Evolutionary conservation across 2,329 filamentous ascomycete species (phyloP).

Genomic region (Penicillium sp.): DNA sequence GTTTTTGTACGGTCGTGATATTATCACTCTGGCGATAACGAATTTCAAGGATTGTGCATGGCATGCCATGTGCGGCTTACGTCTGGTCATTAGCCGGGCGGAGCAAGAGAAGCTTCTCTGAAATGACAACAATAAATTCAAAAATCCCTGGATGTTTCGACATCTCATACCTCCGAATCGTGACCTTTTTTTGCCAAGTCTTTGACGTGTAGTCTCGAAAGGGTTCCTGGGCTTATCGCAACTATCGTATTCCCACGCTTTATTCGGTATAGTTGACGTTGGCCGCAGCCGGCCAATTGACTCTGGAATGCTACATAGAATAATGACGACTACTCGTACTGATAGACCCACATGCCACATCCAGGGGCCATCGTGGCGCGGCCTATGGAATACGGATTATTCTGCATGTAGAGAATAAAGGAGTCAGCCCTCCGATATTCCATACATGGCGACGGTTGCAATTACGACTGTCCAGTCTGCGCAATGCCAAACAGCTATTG

Average conservation of each 20-base stretch:
- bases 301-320: not conserved
- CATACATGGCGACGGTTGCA: not conserved
- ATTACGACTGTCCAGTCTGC: not conserved
- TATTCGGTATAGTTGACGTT: not conserved
- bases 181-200: too few relatives aligned
- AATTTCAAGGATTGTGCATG: conserved; percentile 31
- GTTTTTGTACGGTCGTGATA: conserved; percentile 28
- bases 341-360: conserved; percentile 5
- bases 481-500: not conserved
- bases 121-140: conserved; percentile 37
- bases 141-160: conserved; percentile 27
- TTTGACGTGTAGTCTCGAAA: not conserved
- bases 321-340: conserved; percentile 1
- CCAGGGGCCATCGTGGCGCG: not conserved
- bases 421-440: not conserved
- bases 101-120: conserved; percentile 48
- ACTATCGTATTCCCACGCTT: not conserved
- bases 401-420: not conserved
- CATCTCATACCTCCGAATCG: not conserved
- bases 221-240: not conserved
- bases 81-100: conserved; percentile 42
- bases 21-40: conserved; percentile 29
- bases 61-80: conserved; percentile 24
- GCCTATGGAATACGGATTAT: not conserved
- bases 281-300: not conserved